A percentile compares a stretch with the other conserved stretches of the same genome.
Evolutionary conservation across 306 rosid species (phyloP).

Genomic region (Gleditsia sinensis): DNA sequence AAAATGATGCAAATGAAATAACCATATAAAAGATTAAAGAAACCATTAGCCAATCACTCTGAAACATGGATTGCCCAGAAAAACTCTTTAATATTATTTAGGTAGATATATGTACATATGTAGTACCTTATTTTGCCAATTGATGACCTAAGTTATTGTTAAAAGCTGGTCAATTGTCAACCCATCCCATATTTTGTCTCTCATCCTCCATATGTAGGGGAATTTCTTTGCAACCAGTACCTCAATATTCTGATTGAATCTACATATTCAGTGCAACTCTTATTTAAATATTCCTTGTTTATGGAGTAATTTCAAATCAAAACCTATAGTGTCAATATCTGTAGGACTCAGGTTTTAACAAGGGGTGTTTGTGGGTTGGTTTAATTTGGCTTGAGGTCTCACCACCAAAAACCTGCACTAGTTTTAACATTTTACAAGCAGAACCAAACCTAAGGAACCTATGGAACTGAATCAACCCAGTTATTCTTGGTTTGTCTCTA

Average conservation of each 20-base stretch:
- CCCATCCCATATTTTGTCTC: neutral
- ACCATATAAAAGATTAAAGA: neutral
- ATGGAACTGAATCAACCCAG: neutral
- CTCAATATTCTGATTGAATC: neutral
- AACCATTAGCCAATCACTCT: neutral
- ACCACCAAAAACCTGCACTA: neutral
- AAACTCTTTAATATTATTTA: neutral
- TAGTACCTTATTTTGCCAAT: neutral
- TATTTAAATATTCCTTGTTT: neutral
- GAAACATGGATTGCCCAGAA: neutral
- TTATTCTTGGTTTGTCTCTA: neutral
- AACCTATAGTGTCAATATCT: neutral
- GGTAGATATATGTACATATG: neutral
- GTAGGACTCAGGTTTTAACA: neutral
- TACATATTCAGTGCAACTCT: neutral
- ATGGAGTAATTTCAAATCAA: neutral
- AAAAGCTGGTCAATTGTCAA: neutral
- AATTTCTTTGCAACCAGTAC: neutral
- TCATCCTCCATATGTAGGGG: neutral
- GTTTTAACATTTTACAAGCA: neutral
- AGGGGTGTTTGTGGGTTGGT: neutral
- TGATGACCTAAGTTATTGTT: slow-evolving; percentile 18
- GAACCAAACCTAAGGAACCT: slow-evolving; percentile 12
- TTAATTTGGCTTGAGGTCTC: neutral
- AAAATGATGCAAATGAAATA: slow-evolving; percentile 8